Conservation (phyloP, 148 eudicot genomes). For the Rhododendron ovatum region DNA sequence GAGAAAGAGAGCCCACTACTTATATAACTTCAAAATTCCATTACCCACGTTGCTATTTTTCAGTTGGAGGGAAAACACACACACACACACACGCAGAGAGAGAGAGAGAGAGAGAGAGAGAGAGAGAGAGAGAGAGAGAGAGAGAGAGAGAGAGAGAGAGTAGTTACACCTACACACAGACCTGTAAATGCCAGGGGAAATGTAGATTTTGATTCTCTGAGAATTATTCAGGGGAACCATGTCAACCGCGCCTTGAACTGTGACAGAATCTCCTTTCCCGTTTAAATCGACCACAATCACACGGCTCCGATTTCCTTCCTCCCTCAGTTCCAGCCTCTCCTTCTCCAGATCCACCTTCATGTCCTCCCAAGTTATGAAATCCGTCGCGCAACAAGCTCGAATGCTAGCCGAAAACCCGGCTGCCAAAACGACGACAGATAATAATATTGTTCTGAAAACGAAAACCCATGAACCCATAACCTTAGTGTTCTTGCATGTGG, state of each 20-base stretch:
- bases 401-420: not conserved
- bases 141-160: not conserved
- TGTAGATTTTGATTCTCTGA: constrained; percentile 55
- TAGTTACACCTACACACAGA: constrained; percentile 4
- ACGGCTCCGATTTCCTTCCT: not conserved
- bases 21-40: not conserved
- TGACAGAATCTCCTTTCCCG: constrained; percentile 63
- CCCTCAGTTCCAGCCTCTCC: not conserved
- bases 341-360: constrained; percentile 32
- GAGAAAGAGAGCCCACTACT: not conserved
- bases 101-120: no score
- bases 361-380: constrained; percentile 59
- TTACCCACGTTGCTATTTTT: constrained; percentile 4
- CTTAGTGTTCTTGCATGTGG: not conserved
- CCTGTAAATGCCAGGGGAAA: constrained; percentile 94
- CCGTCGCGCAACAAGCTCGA: not conserved
- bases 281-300: constrained; percentile 65
- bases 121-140: not conserved
- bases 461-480: constrained; percentile 5
- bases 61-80: not conserved
- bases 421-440: not conserved
- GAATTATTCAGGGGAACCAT: constrained; percentile 64
- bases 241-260: constrained; percentile 88
- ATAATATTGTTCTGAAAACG: not conserved
- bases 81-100: not conserved